Base-by-base conservation (phyloP, 1,284 basidiomycete genomes). In the Xerocomus nothofagi region DNA sequence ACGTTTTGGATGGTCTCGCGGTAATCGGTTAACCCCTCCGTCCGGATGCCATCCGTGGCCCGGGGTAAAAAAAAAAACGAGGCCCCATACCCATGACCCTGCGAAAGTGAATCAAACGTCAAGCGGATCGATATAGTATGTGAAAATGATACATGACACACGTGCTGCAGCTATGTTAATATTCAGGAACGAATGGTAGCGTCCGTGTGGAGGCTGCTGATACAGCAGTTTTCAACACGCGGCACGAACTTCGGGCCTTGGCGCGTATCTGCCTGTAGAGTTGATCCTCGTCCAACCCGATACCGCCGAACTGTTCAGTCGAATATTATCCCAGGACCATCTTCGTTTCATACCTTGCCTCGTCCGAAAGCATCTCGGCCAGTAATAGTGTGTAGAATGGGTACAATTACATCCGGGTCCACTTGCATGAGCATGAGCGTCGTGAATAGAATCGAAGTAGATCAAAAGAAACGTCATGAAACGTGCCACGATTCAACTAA, bases 361-460 rank as follows among this genome's bases (percentile, higher is more conserved):
- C 17, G 11, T 33, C 26, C 26, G 3, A 27, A 8, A 11, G 2
- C 2, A 27, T 2, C 26, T 34, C 39, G 14, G 17, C 4, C 18
- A 11, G 31, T 4, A 20, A 18, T 26, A 39, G 24, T 24, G 38
- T 37, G 42, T 30, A 21, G 6, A 47, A 23, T 27, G 39, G 7
- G 20, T 48, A 34, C 54, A 54, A 23, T n/a, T n/a, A n/a, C 41
- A 44, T 31, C 34, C 46, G 20, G 30, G 15, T 4, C 21, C 39
- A 46, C 29, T 45, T 44, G 29, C 17, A 37, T 52, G 27, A 37
- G 24, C 43, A 40, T 5, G 30, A 17, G 42, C 15, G 8, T 56
- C n/a, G n/a, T n/a, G n/a, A n/a, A n/a, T n/a, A n/a, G n/a, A 61
- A 44, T 56, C 18, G 61, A 61, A 14, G 32, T 37, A 21, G 33